Conservation (phyloP, 164 flowering plant species). For the Aristolochia contorta region DNA sequence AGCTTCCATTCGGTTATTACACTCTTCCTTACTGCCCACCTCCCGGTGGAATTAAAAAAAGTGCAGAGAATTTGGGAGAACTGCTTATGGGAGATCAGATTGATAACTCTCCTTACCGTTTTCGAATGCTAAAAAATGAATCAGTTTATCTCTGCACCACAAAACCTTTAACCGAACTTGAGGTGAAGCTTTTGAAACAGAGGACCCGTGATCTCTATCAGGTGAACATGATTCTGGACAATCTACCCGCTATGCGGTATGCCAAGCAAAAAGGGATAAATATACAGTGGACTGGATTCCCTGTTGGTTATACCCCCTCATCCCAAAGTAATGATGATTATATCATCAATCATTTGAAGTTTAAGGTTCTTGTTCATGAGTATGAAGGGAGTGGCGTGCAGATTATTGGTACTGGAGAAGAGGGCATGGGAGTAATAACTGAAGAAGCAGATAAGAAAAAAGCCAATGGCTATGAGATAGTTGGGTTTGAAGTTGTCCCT, state of each 20-base stretch:
- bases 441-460: conserved; percentile 26
- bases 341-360: conserved; percentile 36
- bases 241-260: conserved; percentile 36
- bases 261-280: conserved; percentile 20
- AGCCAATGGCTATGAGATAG: conserved; percentile 43
- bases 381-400: conserved; percentile 33
- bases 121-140: conserved; percentile 21
- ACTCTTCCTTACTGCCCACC: conserved; percentile 27
- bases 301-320: conserved; percentile 23
- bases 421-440: conserved; percentile 33
- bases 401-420: conserved; percentile 48
- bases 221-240: conserved; percentile 42
- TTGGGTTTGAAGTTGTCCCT: conserved; percentile 49
- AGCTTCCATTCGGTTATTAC: conserved; percentile 25
- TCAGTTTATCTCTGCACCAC: conserved; percentile 25
- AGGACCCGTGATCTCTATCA: conserved; percentile 33
- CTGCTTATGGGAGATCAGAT: conserved; percentile 35
- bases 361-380: conserved; percentile 31
- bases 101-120: conserved; percentile 24
- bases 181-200: conserved; percentile 25
- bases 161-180: conserved; percentile 14
- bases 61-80: conserved; percentile 28
- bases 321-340: conserved; percentile 19
- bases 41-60: conserved; percentile 16
- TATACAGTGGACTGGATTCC: conserved; percentile 38